Conservation (phyloP, 257 asterid species). For the Ajuga chamaepitys region DNA sequence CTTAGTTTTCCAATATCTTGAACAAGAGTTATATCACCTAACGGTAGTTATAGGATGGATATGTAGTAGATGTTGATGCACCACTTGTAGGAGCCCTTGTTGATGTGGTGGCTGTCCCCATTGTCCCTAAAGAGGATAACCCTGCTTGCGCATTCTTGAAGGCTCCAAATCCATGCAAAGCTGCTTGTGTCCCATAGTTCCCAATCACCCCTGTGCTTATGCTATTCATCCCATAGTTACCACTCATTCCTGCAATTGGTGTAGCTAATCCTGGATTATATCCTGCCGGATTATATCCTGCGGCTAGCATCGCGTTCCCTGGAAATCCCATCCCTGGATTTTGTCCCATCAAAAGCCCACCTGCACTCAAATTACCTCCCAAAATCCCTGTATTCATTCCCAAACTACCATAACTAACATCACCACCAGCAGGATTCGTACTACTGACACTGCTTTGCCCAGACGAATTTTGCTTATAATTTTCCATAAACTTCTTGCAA, state of each 20-base stretch:
- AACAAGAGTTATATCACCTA: slow-evolving; percentile 27
- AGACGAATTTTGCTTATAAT: slow-evolving; percentile 15
- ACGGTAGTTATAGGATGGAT: slow-evolving; percentile 34
- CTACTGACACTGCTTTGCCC: slow-evolving; percentile 9
- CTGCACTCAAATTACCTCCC: slow-evolving; percentile 23
- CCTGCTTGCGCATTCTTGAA: slow-evolving; percentile 36
- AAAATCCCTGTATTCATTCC: slow-evolving; percentile 31
- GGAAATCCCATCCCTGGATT: slow-evolving; percentile 46
- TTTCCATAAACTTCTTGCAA: slow-evolving; percentile 60
- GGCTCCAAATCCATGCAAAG: slow-evolving; percentile 46
- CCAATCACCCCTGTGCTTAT: slow-evolving; percentile 37
- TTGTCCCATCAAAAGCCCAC: slow-evolving; percentile 49
- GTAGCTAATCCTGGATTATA: slow-evolving; percentile 28
- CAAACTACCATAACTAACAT: slow-evolving; percentile 26
- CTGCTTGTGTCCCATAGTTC: slow-evolving; percentile 50
- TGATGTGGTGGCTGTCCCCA: slow-evolving; percentile 23
- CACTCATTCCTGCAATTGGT: slow-evolving; percentile 28
- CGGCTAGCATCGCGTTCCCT: slow-evolving; percentile 40
- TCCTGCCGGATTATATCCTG: slow-evolving; percentile 33
- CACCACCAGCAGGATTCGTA: slow-evolving; percentile 15
- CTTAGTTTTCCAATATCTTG: too few relatives aligned
- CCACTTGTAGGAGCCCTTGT: slow-evolving; percentile 29
- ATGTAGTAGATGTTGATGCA: slow-evolving; percentile 22
- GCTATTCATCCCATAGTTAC: slow-evolving; percentile 41
- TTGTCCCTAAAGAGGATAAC: slow-evolving; percentile 28